Conservation (phyloP, 2,329 filamentous ascomycete species). For the Neofusicoccum parvum region DNA sequence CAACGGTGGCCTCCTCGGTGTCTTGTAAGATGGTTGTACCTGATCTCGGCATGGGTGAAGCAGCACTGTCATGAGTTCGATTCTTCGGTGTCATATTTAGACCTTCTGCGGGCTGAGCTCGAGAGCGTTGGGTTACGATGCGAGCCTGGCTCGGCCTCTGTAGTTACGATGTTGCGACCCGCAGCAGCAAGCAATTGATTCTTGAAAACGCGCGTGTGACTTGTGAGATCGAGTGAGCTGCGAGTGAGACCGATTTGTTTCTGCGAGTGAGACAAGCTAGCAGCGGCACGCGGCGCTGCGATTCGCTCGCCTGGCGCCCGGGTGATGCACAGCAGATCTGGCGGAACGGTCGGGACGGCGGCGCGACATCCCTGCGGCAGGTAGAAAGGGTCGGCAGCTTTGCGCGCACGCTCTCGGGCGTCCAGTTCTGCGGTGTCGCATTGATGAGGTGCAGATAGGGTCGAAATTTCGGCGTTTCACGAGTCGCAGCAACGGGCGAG, state of each 20-base stretch:
- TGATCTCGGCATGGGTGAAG: neutral
- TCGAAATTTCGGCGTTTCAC: slow-evolving; percentile 2
- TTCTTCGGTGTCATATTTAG: neutral
- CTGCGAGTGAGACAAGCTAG: neutral
- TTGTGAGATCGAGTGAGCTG: neutral
- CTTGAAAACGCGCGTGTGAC: slow-evolving; percentile 1
- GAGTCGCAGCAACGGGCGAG: neutral
- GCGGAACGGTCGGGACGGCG: slow-evolving; percentile 12
- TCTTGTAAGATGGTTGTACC: neutral
- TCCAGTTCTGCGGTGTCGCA: neutral
- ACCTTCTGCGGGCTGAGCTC: neutral
- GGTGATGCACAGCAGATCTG: slow-evolving; percentile 12
- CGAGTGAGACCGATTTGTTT: too few species aligned
- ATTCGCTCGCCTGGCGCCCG: neutral
- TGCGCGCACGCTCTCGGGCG: neutral
- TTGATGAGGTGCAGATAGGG: slow-evolving; percentile 10
- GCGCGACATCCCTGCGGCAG: neutral
- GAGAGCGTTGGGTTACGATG: slow-evolving; percentile 10
- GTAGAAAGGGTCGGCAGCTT: too few species aligned
- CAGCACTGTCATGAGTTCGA: neutral
- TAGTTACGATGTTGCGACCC: neutral
- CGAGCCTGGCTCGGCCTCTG: slow-evolving; percentile 3
- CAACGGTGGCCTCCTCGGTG: slow-evolving; percentile 2
- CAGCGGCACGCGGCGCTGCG: neutral
- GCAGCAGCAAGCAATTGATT: slow-evolving; percentile 13